Base-by-base conservation (phyloP, 2,329 filamentous ascomycete genomes). In the Phaeophleospora eucalypticola region DNA sequence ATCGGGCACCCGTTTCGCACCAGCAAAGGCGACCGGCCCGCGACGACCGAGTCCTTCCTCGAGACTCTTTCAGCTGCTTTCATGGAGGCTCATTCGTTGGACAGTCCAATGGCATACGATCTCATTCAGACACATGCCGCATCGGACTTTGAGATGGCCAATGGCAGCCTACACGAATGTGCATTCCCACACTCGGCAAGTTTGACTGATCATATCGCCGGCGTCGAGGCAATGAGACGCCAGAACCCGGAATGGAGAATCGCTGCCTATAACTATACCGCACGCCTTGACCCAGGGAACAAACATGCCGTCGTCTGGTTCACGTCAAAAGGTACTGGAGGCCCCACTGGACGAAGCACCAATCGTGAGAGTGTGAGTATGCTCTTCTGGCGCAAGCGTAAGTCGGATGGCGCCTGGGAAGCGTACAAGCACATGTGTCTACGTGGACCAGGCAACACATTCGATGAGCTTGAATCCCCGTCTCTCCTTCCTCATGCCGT, bases 341-440 rank as follows among this genome's bases (percentile, higher is more conserved):
- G 27, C 12, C 41, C 41, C n/a, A 20, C 18, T 15, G 41, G 37
- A 14, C 29, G 32, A n/a, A 16, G 14, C 7, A 36, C 32, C 4
- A 44, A 44, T 36, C 41, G 41, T 16, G 41, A 44, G 41, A 21
- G 17, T 44, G 41, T 44, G 17, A 32, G 35, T 24, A 18, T 16
- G 9, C 29, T 36, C 9, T 29, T 32, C n/a, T 45, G 43, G 43
- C 18, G 43, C 17, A 38, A 29, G 21, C 34, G 43, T 8, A 17
- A 32, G n/a, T 27, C 34, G 18, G 35, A 45, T 37, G 43, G 35
- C 3, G 36, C 39, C 4, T 45, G 43, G 43, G 43, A 45, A 38
- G 21, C 17, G 12, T 29, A 45, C 21, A 39, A 24, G 43, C 35
- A 38, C 32, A 21, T 21, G n/a, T 36, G 19, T 16, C 16, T 45